Percentiles rank a stretch among this genome's conserved stretches.
Evolutionary conservation across 345 rosid genomes (phyloP).

Genomic region (Jatropha curcas): DNA sequence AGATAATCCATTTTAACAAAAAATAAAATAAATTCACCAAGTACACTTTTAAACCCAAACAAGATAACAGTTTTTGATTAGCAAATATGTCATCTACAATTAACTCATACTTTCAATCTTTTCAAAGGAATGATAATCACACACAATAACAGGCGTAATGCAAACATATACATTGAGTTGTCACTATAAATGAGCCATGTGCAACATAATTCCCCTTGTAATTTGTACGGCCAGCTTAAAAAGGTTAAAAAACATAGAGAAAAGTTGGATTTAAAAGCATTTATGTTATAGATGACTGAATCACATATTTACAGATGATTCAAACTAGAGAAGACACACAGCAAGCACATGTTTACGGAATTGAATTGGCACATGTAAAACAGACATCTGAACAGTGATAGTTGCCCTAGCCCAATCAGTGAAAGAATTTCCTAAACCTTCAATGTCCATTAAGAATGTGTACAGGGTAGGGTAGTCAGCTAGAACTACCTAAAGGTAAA

Average conservation of each 20-base stretch:
- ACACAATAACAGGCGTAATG: neutral
- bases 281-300: conserved; percentile 29
- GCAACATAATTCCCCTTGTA: neutral
- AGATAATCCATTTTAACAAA: neutral
- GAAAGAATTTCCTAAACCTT: conserved; percentile 39
- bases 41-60: neutral
- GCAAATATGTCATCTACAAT: no score
- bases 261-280: conserved; percentile 17
- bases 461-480: conserved; percentile 23
- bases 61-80: neutral
- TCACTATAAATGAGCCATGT: neutral
- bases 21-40: neutral
- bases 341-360: conserved; percentile 21
- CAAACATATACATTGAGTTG: no score
- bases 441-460: conserved; percentile 16
- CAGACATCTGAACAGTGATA: conserved; percentile 17
- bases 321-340: conserved; percentile 21
- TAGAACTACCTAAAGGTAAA: conserved; percentile 28
- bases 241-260: neutral
- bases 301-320: conserved; percentile 23
- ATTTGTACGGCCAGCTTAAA: neutral
- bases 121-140: neutral
- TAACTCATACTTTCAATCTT: no score
- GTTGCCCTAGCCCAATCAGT: conserved; percentile 29
- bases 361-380: conserved; percentile 15